Base-by-base conservation (phyloP, 2,329 filamentous ascomycete genomes). In the Diplodia corticola region DNA sequence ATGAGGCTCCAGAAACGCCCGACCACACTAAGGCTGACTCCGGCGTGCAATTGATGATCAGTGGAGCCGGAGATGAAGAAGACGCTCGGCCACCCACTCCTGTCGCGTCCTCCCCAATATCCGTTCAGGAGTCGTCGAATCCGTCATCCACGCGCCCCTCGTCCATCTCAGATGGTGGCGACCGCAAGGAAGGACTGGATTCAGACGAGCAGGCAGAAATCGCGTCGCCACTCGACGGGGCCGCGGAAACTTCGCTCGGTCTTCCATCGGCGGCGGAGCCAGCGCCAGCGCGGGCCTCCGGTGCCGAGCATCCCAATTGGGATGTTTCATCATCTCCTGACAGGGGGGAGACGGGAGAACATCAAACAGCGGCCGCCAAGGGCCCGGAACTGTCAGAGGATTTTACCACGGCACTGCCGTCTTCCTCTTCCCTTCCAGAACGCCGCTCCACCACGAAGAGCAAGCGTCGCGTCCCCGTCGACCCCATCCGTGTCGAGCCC, bases 11-110 rank as follows among this genome's bases (percentile, higher is more conserved):
- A 50, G 44, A 57, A 26, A 60, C 51, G 48, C 57, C 50, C 13
- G 65, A 65, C 26, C 64, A 63, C 48, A 78, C 77, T 51, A 83
- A 85, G 67, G 78, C 82, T 26, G 87, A 88, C 70, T 86, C 86
- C 46, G 85, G 80, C 13, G 81, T 86, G 67, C 83, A 81, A 30
- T 79, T 88, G 66, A 82, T 86, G 28, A 69, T 63, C 40, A 72
- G 64, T 54, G 61, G 68, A 60, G 76, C 73, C 40, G 63, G 70
- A 24, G 76, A 77, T 68, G 67, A 69, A 13, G 77, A 78, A 63
- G 76, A 77, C 68, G 67, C 74, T 53, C 73, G 75, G 61, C 77
- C 76, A 30, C 69, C 76, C 46, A 73, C 69, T 44, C 77, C 75
- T 22, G 64, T 66, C 35, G 71, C 76, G 55, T 77, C 72, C 28